Evolutionary conservation across 371 early-diverging fungal species (phyloP).

Genomic region (Circinella minor): DNA sequence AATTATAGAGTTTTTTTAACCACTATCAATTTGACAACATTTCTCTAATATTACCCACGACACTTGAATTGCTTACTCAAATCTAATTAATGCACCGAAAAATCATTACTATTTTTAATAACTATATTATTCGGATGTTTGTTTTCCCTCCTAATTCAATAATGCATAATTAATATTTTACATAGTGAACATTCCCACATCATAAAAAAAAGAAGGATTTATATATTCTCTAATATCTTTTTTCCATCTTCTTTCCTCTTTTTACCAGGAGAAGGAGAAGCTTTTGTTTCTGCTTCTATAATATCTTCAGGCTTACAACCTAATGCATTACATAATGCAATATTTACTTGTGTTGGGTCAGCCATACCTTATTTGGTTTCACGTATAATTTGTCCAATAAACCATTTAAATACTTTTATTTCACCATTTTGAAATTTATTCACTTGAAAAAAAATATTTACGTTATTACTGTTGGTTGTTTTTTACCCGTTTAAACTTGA

Average conservation of each 20-base stretch:
- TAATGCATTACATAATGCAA: slow-evolving; percentile 51
- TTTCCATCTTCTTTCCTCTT: background rate
- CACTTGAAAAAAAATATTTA: slow-evolving; percentile 33
- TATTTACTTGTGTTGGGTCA: slow-evolving; percentile 66
- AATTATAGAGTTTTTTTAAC: background rate
- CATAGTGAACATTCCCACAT: background rate
- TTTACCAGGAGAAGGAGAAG: background rate
- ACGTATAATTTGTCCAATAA: slow-evolving; percentile 77
- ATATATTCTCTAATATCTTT: background rate
- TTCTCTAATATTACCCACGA: background rate
- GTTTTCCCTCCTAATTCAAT: background rate
- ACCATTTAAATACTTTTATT: slow-evolving; percentile 65
- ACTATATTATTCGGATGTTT: background rate
- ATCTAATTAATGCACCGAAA: background rate
- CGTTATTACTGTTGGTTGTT: too few species aligned
- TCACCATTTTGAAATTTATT: slow-evolving; percentile 62
- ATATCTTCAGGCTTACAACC: slow-evolving; percentile 43
- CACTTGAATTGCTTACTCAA: background rate
- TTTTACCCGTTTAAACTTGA: too few species aligned
- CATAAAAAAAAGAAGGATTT: background rate
- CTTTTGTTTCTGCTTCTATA: background rate
- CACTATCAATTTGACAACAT: slow-evolving; percentile 1
- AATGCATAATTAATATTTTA: background rate
- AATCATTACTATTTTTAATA: too few species aligned
- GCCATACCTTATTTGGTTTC: slow-evolving; percentile 76